phyloP scores from a whole-genome alignment of 345 rosid species.

The Iberis pinnata region DNA sequence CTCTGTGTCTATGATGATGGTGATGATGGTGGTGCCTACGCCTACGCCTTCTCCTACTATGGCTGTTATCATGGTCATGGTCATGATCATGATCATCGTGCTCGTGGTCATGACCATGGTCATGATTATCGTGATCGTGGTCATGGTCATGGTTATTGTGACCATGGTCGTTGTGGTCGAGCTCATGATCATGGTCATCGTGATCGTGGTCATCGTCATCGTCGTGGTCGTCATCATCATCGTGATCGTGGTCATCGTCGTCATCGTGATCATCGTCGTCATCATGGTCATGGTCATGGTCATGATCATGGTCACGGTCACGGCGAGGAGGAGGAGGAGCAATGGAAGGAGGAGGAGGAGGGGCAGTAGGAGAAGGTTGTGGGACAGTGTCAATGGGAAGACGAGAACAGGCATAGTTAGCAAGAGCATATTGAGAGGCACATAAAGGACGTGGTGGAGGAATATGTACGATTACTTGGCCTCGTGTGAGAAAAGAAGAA shows the following conservation, averaged over 20 bases:
- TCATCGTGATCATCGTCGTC: slow-evolving; percentile 2
- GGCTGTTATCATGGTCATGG: background rate
- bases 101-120: background rate
- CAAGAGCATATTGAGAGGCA: slow-evolving; percentile 55
- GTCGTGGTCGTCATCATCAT: background rate
- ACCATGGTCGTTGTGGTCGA: background rate
- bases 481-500: slow-evolving; percentile 10
- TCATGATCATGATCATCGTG: background rate
- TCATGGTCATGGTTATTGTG: background rate
- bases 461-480: slow-evolving; percentile 26
- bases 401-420: slow-evolving; percentile 52
- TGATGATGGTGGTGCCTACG: slow-evolving; percentile 24
- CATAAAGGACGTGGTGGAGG: slow-evolving; percentile 53
- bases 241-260: background rate
- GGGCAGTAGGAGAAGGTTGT: slow-evolving; percentile 15
- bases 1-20: slow-evolving; percentile 15
- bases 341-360: slow-evolving; percentile 8
- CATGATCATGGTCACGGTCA: slow-evolving; percentile 10
- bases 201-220: slow-evolving; percentile 3
- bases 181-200: background rate
- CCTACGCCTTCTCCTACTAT: background rate
- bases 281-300: slow-evolving; percentile 1
- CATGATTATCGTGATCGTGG: background rate
- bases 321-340: background rate
- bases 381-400: slow-evolving; percentile 36